Evolutionary conservation across 257 asterid genomes (phyloP), one percentile per base, ranked within the genome.

Genomic region (Plectranthus barbatus): DNA sequence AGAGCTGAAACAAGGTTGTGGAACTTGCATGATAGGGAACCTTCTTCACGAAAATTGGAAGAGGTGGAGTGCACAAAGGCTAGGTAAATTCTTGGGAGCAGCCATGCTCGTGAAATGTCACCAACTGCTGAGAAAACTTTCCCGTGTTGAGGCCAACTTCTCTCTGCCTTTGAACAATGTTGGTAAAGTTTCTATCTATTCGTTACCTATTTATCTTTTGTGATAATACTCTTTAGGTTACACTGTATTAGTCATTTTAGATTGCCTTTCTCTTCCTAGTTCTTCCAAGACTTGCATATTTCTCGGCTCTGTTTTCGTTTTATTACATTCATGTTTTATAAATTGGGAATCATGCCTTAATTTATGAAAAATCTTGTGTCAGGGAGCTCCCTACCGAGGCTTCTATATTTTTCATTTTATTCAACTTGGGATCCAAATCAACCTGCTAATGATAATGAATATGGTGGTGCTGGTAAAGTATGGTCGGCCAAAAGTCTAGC

Each of bases 401-500:
- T 56, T 67, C 56, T 67, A 26, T 61, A 49, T 23, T 42, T 47
- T 48, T 6, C 67, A 36, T 71, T 42, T 65, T 80, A 74, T 76
- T 76, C 84, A 49, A 72, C 79, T 58, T 60, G 4, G 34, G 56
- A 49, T 24, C 64, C 63, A 4, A 9, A 29, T 24, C 36, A 20
- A 57, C 49, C 1, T 6, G 17, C 19, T 57, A 57, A 47, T 49
- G 67, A 58, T 57, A 57, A 47, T 49, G 67, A 58, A 26, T 56
- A n/a, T 57, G 37, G 64, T 47, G 63, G 62, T 41, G 63, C 42
- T 56, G 69, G 53, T 55, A 57, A 74, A 36, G 74, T 74, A 39
- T 64, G 24, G 29, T 45, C 50, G 50, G 81, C 90, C 24, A 71
- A 77, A 72, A 67, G 60, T 68, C 64, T 77, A 67, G 74, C 79